phyloP scores from a whole-genome alignment of 768 basidiomycete genomes.

The Rhodotorula diobovata region DNA sequence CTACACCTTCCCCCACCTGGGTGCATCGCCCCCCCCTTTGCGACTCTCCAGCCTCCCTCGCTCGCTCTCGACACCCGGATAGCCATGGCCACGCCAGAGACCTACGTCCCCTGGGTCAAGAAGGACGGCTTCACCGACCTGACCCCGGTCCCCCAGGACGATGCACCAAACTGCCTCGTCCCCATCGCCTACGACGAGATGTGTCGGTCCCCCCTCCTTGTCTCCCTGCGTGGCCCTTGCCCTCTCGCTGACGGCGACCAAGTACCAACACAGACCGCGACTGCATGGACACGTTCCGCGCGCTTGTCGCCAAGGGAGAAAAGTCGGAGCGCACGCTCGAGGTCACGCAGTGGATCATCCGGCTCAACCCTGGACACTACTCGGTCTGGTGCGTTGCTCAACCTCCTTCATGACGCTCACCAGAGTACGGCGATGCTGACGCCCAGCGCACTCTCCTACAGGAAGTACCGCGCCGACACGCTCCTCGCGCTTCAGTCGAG shows the following conservation, averaged over 20 bases:
- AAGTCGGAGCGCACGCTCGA: conserved; percentile 73
- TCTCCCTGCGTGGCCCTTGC: conserved; percentile 9
- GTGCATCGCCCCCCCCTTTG: background rate
- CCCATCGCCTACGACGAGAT: conserved; percentile 85
- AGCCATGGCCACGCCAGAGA: conserved; percentile 50
- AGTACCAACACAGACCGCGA: conserved; percentile 95
- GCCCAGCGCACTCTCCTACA: conserved; percentile 45
- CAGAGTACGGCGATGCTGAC: too few relatives aligned
- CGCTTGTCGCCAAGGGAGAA: conserved; percentile 70
- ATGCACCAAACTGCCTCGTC: conserved; percentile 69
- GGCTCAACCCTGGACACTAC: conserved; percentile 91
- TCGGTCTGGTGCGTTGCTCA: conserved; percentile 72
- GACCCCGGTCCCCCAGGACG: conserved; percentile 72
- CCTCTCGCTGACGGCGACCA: too few relatives aligned
- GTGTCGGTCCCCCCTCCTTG: conserved; percentile 54
- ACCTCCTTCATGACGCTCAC: background rate
- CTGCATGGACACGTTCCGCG: conserved; percentile 88
- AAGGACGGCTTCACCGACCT: conserved; percentile 67
- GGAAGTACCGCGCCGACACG: conserved; percentile 93
- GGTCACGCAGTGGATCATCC: conserved; percentile 82
- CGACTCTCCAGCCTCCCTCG: background rate
- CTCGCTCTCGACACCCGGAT: conserved; percentile 45
- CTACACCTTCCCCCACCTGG: background rate
- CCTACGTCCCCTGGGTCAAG: conserved; percentile 13
- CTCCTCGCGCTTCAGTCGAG: conserved; percentile 64